Evolutionary conservation across 2,329 filamentous ascomycete genomes (phyloP).

Genomic region (Lecanoromycetidae sp.): DNA sequence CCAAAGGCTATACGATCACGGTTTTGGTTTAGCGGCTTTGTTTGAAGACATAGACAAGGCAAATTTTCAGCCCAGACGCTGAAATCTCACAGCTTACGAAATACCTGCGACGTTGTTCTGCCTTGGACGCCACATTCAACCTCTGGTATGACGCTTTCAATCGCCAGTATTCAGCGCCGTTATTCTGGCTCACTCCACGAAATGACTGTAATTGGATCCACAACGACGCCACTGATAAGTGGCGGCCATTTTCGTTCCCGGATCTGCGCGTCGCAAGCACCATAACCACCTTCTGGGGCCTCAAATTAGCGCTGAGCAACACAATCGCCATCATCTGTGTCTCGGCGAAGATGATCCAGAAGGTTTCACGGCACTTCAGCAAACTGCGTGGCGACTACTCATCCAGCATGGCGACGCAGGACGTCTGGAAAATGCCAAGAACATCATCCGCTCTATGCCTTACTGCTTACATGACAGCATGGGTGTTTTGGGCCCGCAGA

Average conservation of each 20-base stretch:
- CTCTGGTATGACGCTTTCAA: constrained; percentile 3
- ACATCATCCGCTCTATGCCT: constrained; percentile 11
- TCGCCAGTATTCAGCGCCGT: not conserved
- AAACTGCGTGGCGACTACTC: constrained; percentile 20
- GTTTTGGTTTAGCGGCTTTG: constrained; percentile 6
- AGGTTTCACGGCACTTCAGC: not conserved
- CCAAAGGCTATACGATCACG: constrained; percentile 8
- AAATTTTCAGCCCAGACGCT: not conserved
- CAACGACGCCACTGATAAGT: not conserved
- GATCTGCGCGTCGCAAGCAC: constrained; percentile 4
- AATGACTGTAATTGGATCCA: not conserved
- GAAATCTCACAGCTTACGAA: not conserved
- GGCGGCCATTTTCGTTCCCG: constrained; percentile 2
- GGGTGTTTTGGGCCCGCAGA: constrained; percentile 10
- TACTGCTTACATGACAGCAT: constrained; percentile 11
- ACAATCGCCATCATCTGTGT: not conserved
- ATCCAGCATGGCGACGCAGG: constrained; percentile 24
- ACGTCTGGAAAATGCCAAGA: constrained; percentile 24
- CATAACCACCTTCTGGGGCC: not conserved
- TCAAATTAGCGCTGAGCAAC: constrained; percentile 6
- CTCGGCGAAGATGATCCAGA: not conserved
- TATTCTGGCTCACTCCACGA: not conserved
- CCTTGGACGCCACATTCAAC: not conserved
- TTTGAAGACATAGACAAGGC: constrained; percentile 7
- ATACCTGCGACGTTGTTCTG: not conserved